Percentiles rank a stretch among this genome's conserved stretches.
Evolutionary conservation across 306 rosid species (phyloP).

Genomic region (Cicer yamashitae): DNA sequence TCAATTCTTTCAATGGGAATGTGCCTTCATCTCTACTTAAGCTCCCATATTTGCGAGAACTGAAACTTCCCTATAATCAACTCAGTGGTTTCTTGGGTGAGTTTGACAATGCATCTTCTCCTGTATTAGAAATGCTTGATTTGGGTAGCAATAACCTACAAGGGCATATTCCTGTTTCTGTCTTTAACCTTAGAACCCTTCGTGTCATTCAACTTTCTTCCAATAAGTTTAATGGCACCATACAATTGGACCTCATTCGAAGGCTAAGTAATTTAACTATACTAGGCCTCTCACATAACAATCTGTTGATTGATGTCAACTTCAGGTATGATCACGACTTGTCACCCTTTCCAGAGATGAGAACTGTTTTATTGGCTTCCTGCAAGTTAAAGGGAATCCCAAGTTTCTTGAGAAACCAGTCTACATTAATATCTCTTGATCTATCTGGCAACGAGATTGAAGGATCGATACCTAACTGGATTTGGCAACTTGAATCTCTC

Average conservation of each 20-base stretch:
- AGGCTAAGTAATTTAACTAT: constrained; percentile 31
- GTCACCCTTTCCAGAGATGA: constrained; percentile 31
- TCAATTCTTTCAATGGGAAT: constrained; percentile 44
- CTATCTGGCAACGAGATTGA: constrained; percentile 47
- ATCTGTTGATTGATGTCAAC: constrained; percentile 20
- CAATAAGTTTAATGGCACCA: constrained; percentile 59
- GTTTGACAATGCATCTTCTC: neutral
- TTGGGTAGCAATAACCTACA: constrained; percentile 51
- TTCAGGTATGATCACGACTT: neutral
- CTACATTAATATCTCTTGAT: constrained; percentile 25
- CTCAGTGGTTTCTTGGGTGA: constrained; percentile 43
- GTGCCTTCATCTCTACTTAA: constrained; percentile 40
- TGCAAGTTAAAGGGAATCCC: constrained; percentile 47
- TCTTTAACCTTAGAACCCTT: constrained; percentile 44
- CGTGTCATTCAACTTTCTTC: constrained; percentile 44
- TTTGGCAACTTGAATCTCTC: constrained; percentile 7
- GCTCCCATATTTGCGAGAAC: constrained; percentile 30
- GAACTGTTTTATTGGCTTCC: constrained; percentile 44
- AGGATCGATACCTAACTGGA: constrained; percentile 36
- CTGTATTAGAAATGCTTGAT: constrained; percentile 42
- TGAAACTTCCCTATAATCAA: constrained; percentile 33
- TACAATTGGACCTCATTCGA: constrained; percentile 26
- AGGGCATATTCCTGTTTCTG: constrained; percentile 49
- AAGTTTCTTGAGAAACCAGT: constrained; percentile 45
- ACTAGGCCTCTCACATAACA: constrained; percentile 59